These are phyloP conservation scores for Tribonema minus DNA, from an alignment of 108 stramenopile species.

Conservation along the genomic window DNA sequence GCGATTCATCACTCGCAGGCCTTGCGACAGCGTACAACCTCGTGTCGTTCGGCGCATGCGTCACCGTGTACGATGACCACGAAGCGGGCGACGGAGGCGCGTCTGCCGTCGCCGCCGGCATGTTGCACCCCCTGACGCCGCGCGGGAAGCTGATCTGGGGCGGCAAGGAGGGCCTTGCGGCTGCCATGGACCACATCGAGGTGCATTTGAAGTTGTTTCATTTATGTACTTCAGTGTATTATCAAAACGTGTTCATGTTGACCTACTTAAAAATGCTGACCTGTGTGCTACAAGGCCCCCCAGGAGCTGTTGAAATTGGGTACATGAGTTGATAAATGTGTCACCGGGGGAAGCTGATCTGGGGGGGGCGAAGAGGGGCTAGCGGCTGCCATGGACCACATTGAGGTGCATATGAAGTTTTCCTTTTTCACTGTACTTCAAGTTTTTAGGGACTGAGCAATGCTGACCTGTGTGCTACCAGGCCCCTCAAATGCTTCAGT, in stretches of 20 bases:
- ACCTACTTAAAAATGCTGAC: not conserved
- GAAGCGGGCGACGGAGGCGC: constrained; percentile 40
- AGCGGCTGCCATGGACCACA: too few species aligned
- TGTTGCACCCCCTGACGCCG: constrained; percentile 47
- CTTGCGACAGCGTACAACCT: constrained; percentile 43
- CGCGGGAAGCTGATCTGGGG: constrained; percentile 40
- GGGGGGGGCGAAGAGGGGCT: too few species aligned
- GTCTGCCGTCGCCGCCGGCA: constrained; percentile 38
- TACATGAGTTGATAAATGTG: too few species aligned
- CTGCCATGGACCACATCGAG: constrained; percentile 40
- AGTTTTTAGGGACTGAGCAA: too few species aligned
- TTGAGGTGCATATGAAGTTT: too few species aligned
- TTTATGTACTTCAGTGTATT: not conserved
- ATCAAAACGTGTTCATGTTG: not conserved
- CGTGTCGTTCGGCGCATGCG: constrained; percentile 11
- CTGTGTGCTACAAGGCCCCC: not conserved
- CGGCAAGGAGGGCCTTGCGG: constrained; percentile 36
- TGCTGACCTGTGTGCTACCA: too few species aligned
- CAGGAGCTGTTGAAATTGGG: too few species aligned
- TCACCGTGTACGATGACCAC: constrained; percentile 38
- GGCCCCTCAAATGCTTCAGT: too few species aligned
- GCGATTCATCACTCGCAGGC: constrained; percentile 13
- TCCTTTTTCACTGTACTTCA: too few species aligned
- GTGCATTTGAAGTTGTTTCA: not conserved
- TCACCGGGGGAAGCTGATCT: too few species aligned